phyloP scores from a whole-genome alignment of 441 rosid species.

The Arabidopsis hybrid region DNA sequence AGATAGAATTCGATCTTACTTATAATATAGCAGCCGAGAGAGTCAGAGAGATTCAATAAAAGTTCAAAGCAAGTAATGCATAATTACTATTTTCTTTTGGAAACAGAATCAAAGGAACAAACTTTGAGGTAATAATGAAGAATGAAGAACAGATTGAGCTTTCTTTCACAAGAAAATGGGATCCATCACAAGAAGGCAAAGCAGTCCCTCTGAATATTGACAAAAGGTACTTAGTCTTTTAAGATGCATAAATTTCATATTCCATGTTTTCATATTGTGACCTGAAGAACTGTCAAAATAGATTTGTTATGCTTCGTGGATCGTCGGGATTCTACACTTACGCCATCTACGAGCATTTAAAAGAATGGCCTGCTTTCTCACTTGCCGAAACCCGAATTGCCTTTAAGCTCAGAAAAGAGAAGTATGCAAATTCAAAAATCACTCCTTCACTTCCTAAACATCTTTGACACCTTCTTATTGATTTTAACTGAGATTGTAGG shows the following conservation, averaged over 20 bases:
- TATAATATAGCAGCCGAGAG: neutral
- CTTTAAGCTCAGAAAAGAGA: conserved; percentile 73
- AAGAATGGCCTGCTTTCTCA: conserved; percentile 72
- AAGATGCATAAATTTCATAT: neutral
- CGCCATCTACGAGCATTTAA: conserved; percentile 62
- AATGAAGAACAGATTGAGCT: conserved; percentile 72
- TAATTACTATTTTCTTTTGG: neutral
- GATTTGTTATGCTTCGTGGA: conserved; percentile 71
- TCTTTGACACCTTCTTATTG: neutral
- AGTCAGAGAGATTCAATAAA: neutral
- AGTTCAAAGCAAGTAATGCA: neutral
- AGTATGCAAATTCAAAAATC: conserved; percentile 43
- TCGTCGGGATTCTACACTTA: conserved; percentile 73
- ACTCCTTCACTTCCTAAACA: conserved; percentile 17
- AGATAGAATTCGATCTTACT: neutral
- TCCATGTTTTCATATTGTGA: conserved; percentile 3
- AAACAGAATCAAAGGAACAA: conserved; percentile 68
- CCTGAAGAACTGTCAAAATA: conserved; percentile 23
- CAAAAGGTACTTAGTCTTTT: conserved; percentile 58
- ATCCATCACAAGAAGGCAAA: conserved; percentile 62
- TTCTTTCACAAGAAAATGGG: conserved; percentile 79
- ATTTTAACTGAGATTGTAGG: conserved; percentile 43
- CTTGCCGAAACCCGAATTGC: conserved; percentile 64
- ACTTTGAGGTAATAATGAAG: conserved; percentile 57
- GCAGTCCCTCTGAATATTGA: conserved; percentile 84